These are phyloP conservation scores for Xerocomus minutiporus DNA, from an alignment of 1,284 basidiomycete species.

Conservation along the genomic window DNA sequence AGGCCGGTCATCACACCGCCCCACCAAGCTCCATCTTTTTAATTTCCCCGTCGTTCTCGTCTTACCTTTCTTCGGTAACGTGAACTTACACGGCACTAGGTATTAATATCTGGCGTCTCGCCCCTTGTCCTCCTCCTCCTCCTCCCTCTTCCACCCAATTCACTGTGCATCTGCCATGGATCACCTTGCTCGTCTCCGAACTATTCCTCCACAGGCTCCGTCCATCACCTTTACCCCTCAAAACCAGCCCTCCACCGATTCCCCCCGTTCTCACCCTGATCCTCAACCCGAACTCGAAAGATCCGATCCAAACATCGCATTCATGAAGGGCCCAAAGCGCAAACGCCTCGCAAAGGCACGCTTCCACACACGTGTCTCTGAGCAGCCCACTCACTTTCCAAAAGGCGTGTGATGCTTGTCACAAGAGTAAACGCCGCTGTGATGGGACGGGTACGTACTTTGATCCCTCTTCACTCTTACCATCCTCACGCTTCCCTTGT, in stretches of 20 bases:
- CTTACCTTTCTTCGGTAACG: slow-evolving; percentile 22
- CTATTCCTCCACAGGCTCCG: slow-evolving; percentile 12
- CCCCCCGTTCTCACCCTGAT: slow-evolving; percentile 20
- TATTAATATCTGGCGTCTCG: not conserved
- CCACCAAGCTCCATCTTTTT: slow-evolving; percentile 9
- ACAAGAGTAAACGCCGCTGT: slow-evolving; percentile 77
- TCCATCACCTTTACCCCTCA: slow-evolving; percentile 19
- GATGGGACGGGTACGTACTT: slow-evolving; percentile 64
- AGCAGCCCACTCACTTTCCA: slow-evolving; percentile 7
- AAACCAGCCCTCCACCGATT: slow-evolving; percentile 16
- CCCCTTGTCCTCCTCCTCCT: slow-evolving; percentile 29
- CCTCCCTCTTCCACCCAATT: not conserved
- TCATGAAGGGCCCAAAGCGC: slow-evolving; percentile 58
- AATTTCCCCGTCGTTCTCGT: slow-evolving; percentile 19
- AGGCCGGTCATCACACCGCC: not conserved
- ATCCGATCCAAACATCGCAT: slow-evolving; percentile 30
- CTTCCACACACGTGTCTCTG: slow-evolving; percentile 3
- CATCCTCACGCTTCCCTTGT: slow-evolving; percentile 9
- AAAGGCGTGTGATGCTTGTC: slow-evolving; percentile 77
- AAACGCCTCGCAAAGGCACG: slow-evolving; percentile 67
- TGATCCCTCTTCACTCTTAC: slow-evolving; percentile 10
- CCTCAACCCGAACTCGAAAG: slow-evolving; percentile 20
- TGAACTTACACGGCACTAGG: slow-evolving; percentile 25
- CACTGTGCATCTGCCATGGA: slow-evolving; percentile 19
- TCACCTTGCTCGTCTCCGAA: slow-evolving; percentile 15